Evolutionary conservation across 2,329 filamentous ascomycete genomes (phyloP), one percentile per base, ranked within the genome.

Genomic region (Aspergillus quadricinctus): DNA sequence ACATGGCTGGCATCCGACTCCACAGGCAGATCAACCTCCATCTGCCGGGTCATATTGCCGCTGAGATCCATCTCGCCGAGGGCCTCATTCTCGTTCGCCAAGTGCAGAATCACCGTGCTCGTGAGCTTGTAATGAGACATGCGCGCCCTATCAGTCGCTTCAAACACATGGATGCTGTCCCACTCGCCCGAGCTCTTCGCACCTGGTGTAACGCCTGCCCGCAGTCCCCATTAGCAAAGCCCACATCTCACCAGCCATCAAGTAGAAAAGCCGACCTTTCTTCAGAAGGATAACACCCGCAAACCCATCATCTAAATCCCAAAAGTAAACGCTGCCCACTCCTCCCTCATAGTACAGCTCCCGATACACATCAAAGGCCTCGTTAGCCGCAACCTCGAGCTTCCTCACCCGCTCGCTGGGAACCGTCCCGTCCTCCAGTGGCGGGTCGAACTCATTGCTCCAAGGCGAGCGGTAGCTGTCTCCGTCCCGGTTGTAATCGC

Each of bases 401-500:
- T 90, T 90, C 66, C 94, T 83, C 66, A 97, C 90, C 55, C 92
- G 82, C 75, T 97, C 94, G 67, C 89, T 93, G 0, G 93, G 93
- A 11, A 95, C 85, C 1, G 92, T 90, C 1, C 91, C 90, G 71
- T 96, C 92, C 50, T 89, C 88, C 58, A 96, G 83, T 14, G 92
- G 89, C 19, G 93, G 94, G 73, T 97, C 92, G 75, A 99, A 99
- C 77, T 96, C 89, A 78, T 97, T 97, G 78, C 88, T 94, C 94
- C 94, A 99, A n/a, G 94, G 94, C 63, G 90, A 96, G 61, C 94
- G 89, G 83, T 96, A 96, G 77, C 89, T 95, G 79, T 97, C 93
- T 61, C 94, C 94, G 77, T 99, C 94, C 63, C 94, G 92, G 83
- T 99, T 99, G 83, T 99, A 99, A 83, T 99, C 94, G 82, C 94